Conservation (phyloP, 208 protist genomes). For the Kentomonas sorsogonicus region DNA sequence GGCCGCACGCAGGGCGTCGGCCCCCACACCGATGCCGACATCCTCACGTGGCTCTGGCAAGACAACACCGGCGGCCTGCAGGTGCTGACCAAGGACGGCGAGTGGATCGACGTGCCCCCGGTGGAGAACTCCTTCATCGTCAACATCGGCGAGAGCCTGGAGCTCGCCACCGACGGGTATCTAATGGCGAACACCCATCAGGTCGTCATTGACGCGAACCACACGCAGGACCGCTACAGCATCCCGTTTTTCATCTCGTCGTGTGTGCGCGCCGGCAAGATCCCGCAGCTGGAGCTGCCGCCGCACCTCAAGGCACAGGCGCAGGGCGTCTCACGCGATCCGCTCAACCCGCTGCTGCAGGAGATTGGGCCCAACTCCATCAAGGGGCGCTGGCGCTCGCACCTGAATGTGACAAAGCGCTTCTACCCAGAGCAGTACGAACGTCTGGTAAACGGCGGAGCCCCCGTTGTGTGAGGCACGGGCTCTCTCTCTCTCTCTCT, state of each 20-base stretch:
- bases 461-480: too few relatives aligned
- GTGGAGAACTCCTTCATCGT: slow-evolving; percentile 10
- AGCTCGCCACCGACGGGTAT: slow-evolving; percentile 13
- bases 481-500: too few relatives aligned
- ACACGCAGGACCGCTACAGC: slow-evolving; percentile 8
- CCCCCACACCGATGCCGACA: slow-evolving; percentile 6
- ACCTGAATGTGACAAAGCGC: slow-evolving; percentile 10
- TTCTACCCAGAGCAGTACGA: slow-evolving; percentile 14
- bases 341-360: slow-evolving; percentile 12
- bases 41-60: slow-evolving; percentile 14
- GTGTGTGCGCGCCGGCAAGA: slow-evolving; percentile 9
- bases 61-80: slow-evolving; percentile 13
- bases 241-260: slow-evolving; percentile 15
- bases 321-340: slow-evolving; percentile 5
- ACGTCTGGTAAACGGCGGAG: too few relatives aligned
- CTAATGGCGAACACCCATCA: slow-evolving; percentile 12
- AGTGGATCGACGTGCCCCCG: slow-evolving; percentile 11
- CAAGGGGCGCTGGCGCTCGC: slow-evolving; percentile 11
- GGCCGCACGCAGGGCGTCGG: slow-evolving; percentile 7
- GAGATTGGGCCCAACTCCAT: slow-evolving; percentile 10
- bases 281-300: slow-evolving; percentile 9
- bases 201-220: slow-evolving; percentile 4
- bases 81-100: slow-evolving; percentile 12
- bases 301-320: slow-evolving; percentile 7
- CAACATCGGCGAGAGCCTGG: slow-evolving; percentile 15